Conservation (phyloP, 139 green algal species). For the Desmodesmus armatus region DNA sequence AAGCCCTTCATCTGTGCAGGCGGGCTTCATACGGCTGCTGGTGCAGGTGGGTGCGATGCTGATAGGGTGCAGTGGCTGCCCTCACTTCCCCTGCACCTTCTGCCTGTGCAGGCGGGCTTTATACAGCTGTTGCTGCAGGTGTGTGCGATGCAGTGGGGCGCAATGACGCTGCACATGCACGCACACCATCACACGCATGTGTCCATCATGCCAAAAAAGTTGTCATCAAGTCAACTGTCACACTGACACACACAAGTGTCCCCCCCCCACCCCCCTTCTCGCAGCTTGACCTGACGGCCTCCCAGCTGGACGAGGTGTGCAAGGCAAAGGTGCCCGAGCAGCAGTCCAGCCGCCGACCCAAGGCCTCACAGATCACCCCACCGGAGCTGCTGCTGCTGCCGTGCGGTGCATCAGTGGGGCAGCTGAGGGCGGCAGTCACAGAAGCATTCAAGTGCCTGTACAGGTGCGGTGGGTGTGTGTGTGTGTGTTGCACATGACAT, state of each 20-base stretch:
- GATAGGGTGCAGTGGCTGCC: neutral
- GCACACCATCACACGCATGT: too few species aligned
- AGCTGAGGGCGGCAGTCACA: constrained; percentile 59
- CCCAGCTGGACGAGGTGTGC: constrained; percentile 6
- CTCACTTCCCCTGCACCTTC: neutral
- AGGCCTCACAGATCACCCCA: constrained; percentile 42
- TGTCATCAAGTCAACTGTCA: neutral
- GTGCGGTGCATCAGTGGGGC: constrained; percentile 39
- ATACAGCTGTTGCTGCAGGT: constrained; percentile 2
- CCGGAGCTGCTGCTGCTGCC: constrained; percentile 68
- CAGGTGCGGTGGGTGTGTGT: too few species aligned
- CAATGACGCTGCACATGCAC: too few species aligned
- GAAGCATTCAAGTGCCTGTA: too few species aligned
- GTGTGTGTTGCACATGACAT: too few species aligned
- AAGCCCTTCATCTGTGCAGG: too few species aligned
- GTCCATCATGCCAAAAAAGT: too few species aligned
- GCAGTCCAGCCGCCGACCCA: neutral
- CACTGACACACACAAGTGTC: neutral
- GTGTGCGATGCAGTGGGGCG: too few species aligned
- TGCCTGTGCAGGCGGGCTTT: too few species aligned
- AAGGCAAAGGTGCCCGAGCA: neutral
- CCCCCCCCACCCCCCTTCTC: neutral
- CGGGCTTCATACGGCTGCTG: constrained; percentile 7
- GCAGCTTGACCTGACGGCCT: constrained; percentile 36
- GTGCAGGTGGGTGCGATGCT: constrained; percentile 14